A percentile compares a stretch with the other conserved stretches of the same genome.
phyloP scores from a whole-genome alignment of 768 basidiomycete species.

The Tubosaeta brunneosetosa region DNA sequence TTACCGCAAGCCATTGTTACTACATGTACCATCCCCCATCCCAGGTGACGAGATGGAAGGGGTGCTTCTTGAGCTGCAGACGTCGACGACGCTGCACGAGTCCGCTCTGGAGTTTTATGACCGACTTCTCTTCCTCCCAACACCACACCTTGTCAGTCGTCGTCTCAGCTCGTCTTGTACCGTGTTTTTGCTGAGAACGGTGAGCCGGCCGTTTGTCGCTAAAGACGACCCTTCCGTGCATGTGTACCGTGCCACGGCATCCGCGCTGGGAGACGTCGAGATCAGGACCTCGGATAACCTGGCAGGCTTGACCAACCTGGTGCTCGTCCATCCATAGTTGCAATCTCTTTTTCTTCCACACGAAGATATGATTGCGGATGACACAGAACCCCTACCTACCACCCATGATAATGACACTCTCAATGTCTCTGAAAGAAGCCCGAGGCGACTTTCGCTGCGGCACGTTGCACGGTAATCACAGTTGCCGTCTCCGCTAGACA shows the following conservation, averaged over 20 bases:
- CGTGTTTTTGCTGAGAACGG: slow-evolving; percentile 8
- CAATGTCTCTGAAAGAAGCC: background rate
- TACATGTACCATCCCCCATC: slow-evolving; percentile 5
- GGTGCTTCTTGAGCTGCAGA: slow-evolving; percentile 1
- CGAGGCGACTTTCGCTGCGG: background rate
- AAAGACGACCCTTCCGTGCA: background rate
- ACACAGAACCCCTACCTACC: background rate
- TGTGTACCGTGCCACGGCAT: slow-evolving; percentile 13
- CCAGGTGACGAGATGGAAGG: slow-evolving; percentile 9
- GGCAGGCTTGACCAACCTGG: slow-evolving; percentile 3
- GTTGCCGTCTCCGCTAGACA: slow-evolving; percentile 13
- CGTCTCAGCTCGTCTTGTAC: slow-evolving; percentile 13
- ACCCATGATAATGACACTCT: background rate
- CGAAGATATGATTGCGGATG: slow-evolving; percentile 16
- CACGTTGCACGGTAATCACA: background rate
- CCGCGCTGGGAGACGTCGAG: slow-evolving; percentile 6
- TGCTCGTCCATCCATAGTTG: slow-evolving; percentile 20
- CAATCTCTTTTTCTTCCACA: slow-evolving; percentile 12
- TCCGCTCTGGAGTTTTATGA: slow-evolving; percentile 11
- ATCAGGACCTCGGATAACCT: slow-evolving; percentile 11
- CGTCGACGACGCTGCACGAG: background rate
- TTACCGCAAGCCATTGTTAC: slow-evolving; percentile 6
- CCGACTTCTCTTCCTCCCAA: slow-evolving; percentile 7
- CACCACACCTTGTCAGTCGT: slow-evolving; percentile 13
- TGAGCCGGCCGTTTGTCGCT: slow-evolving; percentile 4